These are phyloP conservation scores for Rhodotorula sp. DNA, from an alignment of 1,284 basidiomycete species.

Conservation along the genomic window DNA sequence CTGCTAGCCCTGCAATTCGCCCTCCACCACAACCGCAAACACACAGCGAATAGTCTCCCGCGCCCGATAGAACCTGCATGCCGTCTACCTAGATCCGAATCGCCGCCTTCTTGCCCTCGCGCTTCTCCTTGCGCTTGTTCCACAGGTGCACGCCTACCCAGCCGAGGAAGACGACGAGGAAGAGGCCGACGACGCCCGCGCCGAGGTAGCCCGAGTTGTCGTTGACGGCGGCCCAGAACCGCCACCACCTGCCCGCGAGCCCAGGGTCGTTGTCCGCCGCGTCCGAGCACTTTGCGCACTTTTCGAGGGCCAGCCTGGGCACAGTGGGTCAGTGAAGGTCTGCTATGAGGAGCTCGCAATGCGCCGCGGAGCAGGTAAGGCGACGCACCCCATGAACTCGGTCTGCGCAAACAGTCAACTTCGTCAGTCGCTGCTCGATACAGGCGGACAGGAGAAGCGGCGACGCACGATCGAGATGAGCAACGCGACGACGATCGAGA, in stretches of 20 bases:
- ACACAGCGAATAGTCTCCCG: no score
- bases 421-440: slow-evolving; percentile 8
- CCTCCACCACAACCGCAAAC: no score
- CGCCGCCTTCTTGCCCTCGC: neutral
- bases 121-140: neutral
- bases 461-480: slow-evolving; percentile 27
- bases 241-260: slow-evolving; percentile 52
- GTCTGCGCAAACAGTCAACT: slow-evolving; percentile 30
- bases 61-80: no score
- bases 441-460: neutral
- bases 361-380: neutral
- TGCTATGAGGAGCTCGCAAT: accelerated
- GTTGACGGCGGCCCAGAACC: slow-evolving; percentile 50
- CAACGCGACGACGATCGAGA: slow-evolving; percentile 47
- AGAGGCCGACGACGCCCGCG: slow-evolving; percentile 50
- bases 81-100: neutral
- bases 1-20: no score
- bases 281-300: slow-evolving; percentile 48
- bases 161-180: slow-evolving; percentile 41
- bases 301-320: slow-evolving; percentile 43
- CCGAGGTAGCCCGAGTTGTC: slow-evolving; percentile 50
- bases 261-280: slow-evolving; percentile 48
- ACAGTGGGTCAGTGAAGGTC: no score
- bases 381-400: slow-evolving; percentile 49
- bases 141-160: slow-evolving; percentile 12